A percentile compares a stretch with the other conserved stretches of the same genome.
These are phyloP conservation scores for Plasmodium chabaudi DNA, from an alignment of 169 alveolate species.

Conservation along the genomic window DNA sequence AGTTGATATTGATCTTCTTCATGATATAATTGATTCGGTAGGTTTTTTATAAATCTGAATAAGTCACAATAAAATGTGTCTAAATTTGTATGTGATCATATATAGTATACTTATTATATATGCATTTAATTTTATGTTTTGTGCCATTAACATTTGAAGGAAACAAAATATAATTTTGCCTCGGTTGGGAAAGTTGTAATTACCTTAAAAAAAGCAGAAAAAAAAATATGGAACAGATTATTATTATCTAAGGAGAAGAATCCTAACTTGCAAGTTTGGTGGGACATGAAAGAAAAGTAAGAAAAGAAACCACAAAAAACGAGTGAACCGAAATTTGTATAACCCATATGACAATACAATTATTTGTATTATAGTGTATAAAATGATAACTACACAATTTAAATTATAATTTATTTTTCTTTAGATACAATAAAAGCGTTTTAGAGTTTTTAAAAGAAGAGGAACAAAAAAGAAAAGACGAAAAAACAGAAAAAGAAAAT, in stretches of 20 bases:
- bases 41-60: neutral
- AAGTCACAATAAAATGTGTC: slow-evolving; percentile 12
- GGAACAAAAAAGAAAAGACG: slow-evolving; percentile 5
- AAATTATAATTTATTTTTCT: neutral
- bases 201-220: slow-evolving; percentile 86
- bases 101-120: neutral
- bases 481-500: neutral
- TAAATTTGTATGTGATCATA: neutral
- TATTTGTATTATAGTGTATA: neutral
- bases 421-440: slow-evolving; percentile 48
- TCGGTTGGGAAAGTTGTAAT: slow-evolving; percentile 91
- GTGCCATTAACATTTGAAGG: slow-evolving; percentile 21
- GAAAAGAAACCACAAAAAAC: slow-evolving; percentile 13
- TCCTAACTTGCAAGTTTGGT: slow-evolving; percentile 93
- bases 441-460: slow-evolving; percentile 54
- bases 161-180: slow-evolving; percentile 89
- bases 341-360: neutral
- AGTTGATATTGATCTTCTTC: slow-evolving; percentile 84
- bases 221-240: slow-evolving; percentile 88
- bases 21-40: slow-evolving; percentile 81
- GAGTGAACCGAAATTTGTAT: neutral
- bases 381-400: too few species aligned
- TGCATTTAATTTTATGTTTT: neutral
- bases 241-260: slow-evolving; percentile 86
- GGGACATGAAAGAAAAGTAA: slow-evolving; percentile 95